These are phyloP conservation scores for Tetradesmus obliquus DNA, from an alignment of 139 green algal genomes.

Conservation along the genomic window DNA sequence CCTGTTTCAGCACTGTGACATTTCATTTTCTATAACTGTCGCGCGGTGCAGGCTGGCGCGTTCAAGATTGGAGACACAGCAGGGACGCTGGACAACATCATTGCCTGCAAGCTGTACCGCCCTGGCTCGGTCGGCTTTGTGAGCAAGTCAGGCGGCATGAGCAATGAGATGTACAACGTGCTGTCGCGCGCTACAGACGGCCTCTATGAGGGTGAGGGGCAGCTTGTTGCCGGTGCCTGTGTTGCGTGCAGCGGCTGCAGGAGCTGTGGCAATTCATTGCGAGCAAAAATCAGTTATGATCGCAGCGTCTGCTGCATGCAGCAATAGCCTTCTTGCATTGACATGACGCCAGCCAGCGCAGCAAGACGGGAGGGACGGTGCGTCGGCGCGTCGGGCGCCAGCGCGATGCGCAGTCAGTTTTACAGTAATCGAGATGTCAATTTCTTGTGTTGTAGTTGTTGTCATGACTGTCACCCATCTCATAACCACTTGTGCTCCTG, in stretches of 20 bases:
- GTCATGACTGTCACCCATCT: too few relatives aligned
- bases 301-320: neutral
- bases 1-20: neutral
- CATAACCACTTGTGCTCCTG: too few relatives aligned
- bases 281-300: neutral
- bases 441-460: neutral
- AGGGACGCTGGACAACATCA: constrained; percentile 97
- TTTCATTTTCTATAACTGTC: neutral
- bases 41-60: constrained; percentile 79
- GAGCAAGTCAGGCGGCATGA: constrained; percentile 94
- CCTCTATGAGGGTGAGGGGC: constrained; percentile 86
- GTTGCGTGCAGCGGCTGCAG: too few relatives aligned
- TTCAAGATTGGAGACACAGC: constrained; percentile 98
- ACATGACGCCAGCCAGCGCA: too few relatives aligned
- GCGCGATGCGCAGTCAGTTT: too few relatives aligned
- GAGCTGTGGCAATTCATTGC: too few relatives aligned
- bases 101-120: constrained; percentile 93
- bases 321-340: neutral
- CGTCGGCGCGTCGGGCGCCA: too few relatives aligned
- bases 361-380: too few relatives aligned
- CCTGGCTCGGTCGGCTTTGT: constrained; percentile 95
- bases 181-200: constrained; percentile 90
- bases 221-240: neutral
- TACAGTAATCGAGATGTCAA: too few relatives aligned
- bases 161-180: constrained; percentile 98